Evolutionary conservation across 2,329 filamentous ascomycete species (phyloP).

Genomic region (Cladosporium sp.): DNA sequence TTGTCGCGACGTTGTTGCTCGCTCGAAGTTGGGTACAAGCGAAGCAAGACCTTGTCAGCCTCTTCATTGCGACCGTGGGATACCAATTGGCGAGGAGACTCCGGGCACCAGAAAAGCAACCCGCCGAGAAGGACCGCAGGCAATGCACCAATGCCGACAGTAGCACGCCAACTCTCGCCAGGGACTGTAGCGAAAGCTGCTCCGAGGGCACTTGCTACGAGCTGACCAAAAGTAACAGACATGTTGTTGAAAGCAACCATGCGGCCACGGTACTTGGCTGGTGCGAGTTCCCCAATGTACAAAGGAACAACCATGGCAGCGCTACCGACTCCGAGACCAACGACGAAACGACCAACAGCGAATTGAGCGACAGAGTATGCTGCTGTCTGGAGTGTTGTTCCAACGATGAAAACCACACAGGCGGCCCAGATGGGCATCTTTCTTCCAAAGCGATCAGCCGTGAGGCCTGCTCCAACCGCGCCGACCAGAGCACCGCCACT

Average conservation of each 20-base stretch:
- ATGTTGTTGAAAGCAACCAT: conserved; percentile 47
- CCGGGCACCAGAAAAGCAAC: conserved; percentile 43
- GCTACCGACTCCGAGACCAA: conserved; percentile 45
- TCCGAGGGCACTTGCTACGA: conserved; percentile 27
- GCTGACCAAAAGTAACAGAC: conserved; percentile 29
- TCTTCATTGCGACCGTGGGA: conserved; percentile 38
- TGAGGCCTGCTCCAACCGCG: conserved; percentile 28
- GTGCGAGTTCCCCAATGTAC: conserved; percentile 48
- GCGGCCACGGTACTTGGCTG: conserved; percentile 35
- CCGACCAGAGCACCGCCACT: conserved; percentile 45
- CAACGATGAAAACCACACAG: conserved; percentile 36
- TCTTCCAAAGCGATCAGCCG: conserved; percentile 35
- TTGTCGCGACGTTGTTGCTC: conserved; percentile 41
- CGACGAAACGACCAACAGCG: conserved; percentile 40
- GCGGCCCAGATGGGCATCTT: conserved; percentile 38
- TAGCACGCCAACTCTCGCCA: conserved; percentile 44
- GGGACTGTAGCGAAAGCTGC: conserved; percentile 30
- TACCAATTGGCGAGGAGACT: conserved; percentile 44
- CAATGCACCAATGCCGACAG: conserved; percentile 44
- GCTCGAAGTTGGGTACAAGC: conserved; percentile 39
- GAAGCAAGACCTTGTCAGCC: conserved; percentile 33
- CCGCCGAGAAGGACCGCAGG: conserved; percentile 41
- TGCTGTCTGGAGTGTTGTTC: conserved; percentile 27
- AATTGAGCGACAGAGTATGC: conserved; percentile 36
- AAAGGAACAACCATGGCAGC: conserved; percentile 40